phyloP scores from a whole-genome alignment of 345 rosid species.

The Populus euphratica region DNA sequence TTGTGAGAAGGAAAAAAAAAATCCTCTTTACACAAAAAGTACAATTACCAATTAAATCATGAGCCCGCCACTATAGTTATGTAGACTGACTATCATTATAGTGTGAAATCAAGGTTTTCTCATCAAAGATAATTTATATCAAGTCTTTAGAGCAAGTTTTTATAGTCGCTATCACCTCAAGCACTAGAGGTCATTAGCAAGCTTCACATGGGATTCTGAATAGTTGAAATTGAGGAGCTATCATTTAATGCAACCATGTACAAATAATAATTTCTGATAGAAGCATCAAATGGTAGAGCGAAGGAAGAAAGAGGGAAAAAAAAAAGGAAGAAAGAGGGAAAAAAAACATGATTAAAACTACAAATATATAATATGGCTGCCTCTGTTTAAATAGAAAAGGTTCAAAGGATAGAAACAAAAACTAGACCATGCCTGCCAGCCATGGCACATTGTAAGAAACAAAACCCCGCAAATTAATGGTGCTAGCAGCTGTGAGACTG shows the following conservation, averaged over 20 bases:
- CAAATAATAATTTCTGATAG: not conserved
- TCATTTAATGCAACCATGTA: not conserved
- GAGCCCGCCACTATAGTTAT: no score
- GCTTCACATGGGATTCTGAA: not conserved
- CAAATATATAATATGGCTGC: not conserved
- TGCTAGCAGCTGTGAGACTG: conserved; percentile 19
- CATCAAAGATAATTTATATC: not conserved
- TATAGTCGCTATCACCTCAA: not conserved
- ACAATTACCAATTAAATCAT: no score
- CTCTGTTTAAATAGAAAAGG: conserved; percentile 18
- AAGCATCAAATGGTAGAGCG: not conserved
- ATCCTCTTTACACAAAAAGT: no score
- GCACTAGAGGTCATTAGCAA: not conserved
- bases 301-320: not conserved
- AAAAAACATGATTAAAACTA: not conserved
- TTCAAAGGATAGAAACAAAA: conserved; percentile 28
- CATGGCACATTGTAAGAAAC: conserved; percentile 37
- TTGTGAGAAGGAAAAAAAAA: no score
- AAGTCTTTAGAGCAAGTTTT: no score
- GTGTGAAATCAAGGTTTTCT: no score
- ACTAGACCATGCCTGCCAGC: conserved; percentile 14
- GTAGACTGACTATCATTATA: no score
- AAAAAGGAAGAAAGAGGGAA: not conserved
- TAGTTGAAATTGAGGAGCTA: not conserved
- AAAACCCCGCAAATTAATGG: conserved; percentile 31